Evolutionary conservation across 257 asterid species (phyloP).

Genomic region (Forsythia suspensa): DNA sequence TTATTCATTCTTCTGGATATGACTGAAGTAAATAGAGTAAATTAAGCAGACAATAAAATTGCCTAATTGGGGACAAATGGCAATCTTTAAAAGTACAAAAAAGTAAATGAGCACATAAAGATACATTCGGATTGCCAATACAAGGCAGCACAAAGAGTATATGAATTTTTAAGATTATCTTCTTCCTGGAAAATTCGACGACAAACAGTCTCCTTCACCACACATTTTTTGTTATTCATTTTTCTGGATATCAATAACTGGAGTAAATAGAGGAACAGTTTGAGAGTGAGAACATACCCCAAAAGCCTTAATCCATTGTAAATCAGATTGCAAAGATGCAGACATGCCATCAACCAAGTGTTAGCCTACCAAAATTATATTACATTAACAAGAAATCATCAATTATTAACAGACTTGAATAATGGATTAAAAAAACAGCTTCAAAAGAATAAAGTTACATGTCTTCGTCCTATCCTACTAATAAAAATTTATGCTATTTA

Average conservation of each 20-base stretch:
- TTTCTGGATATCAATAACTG: background rate
- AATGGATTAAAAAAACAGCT: background rate
- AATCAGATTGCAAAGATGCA: background rate
- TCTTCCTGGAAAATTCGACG: slow-evolving; percentile 55
- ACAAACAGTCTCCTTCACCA: background rate
- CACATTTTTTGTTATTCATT: background rate
- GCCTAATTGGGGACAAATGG: too few species aligned
- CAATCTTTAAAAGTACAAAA: too few species aligned
- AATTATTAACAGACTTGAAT: background rate
- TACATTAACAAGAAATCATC: background rate
- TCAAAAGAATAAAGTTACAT: background rate
- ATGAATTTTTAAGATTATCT: slow-evolving; percentile 39
- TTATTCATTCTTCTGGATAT: too few species aligned
- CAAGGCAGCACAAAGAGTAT: slow-evolving; percentile 48
- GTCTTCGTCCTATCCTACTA: background rate
- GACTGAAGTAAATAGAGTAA: too few species aligned
- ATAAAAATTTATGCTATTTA: background rate
- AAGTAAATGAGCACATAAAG: background rate
- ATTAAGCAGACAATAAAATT: background rate
- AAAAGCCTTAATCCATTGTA: background rate
- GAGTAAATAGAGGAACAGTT: background rate
- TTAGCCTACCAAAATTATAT: background rate
- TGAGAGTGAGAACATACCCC: background rate
- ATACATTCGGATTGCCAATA: slow-evolving; percentile 52
- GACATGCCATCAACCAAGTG: background rate